phyloP scores from a whole-genome alignment of 2,329 filamentous ascomycete genomes.

The Exserohilum rostratum region DNA sequence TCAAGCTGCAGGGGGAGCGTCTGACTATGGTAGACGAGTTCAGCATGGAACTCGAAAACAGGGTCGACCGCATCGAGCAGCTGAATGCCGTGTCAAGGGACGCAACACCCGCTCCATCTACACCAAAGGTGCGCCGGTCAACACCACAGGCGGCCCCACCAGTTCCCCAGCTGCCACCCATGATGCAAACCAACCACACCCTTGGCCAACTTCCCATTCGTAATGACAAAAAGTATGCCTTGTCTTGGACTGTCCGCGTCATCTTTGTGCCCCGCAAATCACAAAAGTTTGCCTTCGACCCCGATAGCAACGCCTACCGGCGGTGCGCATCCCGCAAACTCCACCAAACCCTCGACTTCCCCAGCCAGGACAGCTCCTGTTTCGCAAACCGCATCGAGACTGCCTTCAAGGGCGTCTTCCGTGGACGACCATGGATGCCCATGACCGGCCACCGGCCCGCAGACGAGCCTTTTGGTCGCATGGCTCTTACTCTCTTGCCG shows the following conservation, averaged over 20 bases:
- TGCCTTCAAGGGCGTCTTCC: constrained; percentile 45
- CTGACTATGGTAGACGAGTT: constrained; percentile 48
- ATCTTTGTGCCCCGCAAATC: constrained; percentile 48
- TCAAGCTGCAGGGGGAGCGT: constrained; percentile 45
- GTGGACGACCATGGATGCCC: constrained; percentile 50
- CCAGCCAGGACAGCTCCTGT: constrained; percentile 45
- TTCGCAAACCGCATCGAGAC: constrained; percentile 47
- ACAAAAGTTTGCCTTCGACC: constrained; percentile 47
- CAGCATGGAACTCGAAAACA: constrained; percentile 49
- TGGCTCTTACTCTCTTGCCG: constrained; percentile 45
- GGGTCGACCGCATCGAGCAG: constrained; percentile 45
- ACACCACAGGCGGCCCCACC: constrained; percentile 32
- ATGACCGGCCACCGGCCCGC: constrained; percentile 47
- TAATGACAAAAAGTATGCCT: constrained; percentile 46
- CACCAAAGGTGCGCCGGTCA: constrained; percentile 31
- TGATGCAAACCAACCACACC: constrained; percentile 37
- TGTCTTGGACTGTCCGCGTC: constrained; percentile 47
- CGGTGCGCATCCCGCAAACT: constrained; percentile 49
- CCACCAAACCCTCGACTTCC: constrained; percentile 47
- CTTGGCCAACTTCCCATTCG: constrained; percentile 46
- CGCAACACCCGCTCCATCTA: constrained; percentile 37
- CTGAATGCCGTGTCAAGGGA: constrained; percentile 32
- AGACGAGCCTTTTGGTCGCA: constrained; percentile 48
- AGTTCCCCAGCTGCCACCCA: constrained; percentile 35
- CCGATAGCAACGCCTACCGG: constrained; percentile 47